A percentile compares a stretch with the other conserved stretches of the same genome.
phyloP scores from a whole-genome alignment of 83 land plant species.

The Picea abies region DNA sequence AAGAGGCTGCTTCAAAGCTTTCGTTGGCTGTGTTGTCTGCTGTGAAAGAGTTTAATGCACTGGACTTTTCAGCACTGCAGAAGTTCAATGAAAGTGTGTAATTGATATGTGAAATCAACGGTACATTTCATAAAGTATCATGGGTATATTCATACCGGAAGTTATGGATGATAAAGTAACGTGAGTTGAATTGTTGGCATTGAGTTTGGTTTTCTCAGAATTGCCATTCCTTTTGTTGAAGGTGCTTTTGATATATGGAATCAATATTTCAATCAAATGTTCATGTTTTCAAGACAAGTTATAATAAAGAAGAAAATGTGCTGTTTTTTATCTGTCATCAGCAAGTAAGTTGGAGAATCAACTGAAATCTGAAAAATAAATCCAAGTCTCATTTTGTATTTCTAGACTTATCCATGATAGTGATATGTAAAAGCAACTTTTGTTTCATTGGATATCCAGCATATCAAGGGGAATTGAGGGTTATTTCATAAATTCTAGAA shows the following conservation, averaged over 20 bases:
- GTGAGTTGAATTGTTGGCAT: background rate
- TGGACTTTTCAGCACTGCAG: conserved; percentile 76
- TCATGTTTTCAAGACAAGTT: background rate
- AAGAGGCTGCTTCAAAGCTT: conserved; percentile 79
- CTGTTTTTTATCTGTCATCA: background rate
- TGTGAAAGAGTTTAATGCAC: conserved; percentile 66
- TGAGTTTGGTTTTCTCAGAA: background rate
- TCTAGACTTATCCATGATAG: too few species aligned
- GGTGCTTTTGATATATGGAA: background rate
- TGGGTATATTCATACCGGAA: too few species aligned
- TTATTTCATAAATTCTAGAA: too few species aligned
- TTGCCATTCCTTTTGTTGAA: background rate
- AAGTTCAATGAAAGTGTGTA: conserved; percentile 46
- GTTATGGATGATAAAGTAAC: background rate
- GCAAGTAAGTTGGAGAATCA: background rate
- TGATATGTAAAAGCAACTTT: too few species aligned
- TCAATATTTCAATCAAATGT: background rate
- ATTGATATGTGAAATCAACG: background rate
- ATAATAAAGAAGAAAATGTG: background rate
- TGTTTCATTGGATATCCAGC: too few species aligned
- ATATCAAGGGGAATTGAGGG: too few species aligned
- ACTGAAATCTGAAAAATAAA: background rate
- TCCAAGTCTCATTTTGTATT: too few species aligned
- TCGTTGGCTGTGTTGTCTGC: conserved; percentile 63
- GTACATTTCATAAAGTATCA: background rate